These are phyloP conservation scores for Diaporthe aspalathi DNA, from an alignment of 2,329 filamentous ascomycete genomes.

Conservation along the genomic window DNA sequence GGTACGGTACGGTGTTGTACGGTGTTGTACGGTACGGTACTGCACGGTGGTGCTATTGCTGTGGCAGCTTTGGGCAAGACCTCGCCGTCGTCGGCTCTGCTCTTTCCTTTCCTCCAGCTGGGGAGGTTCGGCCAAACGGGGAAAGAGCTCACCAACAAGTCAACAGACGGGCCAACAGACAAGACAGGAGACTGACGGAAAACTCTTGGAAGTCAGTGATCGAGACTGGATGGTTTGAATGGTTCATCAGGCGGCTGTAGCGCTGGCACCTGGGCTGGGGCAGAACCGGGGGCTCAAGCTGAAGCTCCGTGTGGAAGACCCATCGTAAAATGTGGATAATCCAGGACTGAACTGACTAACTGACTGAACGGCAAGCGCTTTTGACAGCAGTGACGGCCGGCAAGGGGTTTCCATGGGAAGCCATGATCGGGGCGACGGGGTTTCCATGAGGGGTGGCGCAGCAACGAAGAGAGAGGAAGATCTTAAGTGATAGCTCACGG, in stretches of 20 bases:
- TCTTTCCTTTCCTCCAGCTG: not conserved
- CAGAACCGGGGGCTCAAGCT: not conserved
- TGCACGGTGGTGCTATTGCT: not conserved
- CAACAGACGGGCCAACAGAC: not conserved
- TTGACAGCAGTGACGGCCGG: slow-evolving; percentile 6
- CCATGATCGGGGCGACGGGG: not conserved
- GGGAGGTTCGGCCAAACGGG: not conserved
- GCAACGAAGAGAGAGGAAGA: not conserved
- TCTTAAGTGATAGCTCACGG: not conserved
- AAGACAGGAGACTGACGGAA: not conserved
- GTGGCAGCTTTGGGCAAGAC: not conserved
- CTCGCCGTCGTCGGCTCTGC: not conserved
- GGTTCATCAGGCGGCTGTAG: not conserved
- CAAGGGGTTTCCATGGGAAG: not conserved
- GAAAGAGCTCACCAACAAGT: not conserved
- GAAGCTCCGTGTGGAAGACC: slow-evolving; percentile 1
- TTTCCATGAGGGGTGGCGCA: slow-evolving; percentile 7
- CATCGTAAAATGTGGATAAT: slow-evolving; percentile 17
- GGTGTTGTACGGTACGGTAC: not conserved
- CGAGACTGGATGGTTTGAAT: not conserved
- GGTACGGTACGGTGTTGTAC: not conserved
- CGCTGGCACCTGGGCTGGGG: too few relatives aligned
- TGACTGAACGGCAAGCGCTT: slow-evolving; percentile 20
- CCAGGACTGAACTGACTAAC: not conserved
- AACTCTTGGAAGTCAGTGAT: not conserved